Evolutionary conservation across 192 early-diverging fungal genomes (phyloP).

Genomic region (Coemansia sp.): DNA sequence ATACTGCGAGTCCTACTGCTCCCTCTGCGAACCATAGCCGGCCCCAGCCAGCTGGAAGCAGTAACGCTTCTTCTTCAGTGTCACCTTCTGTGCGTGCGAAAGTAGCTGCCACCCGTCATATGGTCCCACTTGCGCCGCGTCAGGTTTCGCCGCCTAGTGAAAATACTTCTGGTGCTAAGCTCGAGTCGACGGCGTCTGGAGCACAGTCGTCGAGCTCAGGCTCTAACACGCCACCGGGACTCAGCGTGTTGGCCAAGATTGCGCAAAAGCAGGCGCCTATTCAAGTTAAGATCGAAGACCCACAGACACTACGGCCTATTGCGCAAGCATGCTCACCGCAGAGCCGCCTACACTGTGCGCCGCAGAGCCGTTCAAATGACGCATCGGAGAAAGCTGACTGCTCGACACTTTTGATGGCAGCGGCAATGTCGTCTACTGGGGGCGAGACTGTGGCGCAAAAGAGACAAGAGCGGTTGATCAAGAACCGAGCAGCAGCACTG

Average conservation of each 20-base stretch:
- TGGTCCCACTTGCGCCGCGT: constrained; percentile 29
- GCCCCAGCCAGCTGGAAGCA: constrained; percentile 3
- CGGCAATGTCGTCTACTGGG: not conserved
- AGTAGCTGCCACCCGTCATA: not conserved
- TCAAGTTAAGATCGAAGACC: constrained; percentile 16
- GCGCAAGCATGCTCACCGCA: constrained; percentile 30
- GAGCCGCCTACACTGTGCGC: not conserved
- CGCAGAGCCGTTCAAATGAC: not conserved
- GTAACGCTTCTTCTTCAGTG: not conserved
- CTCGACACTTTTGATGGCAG: constrained; percentile 1
- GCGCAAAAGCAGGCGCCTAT: constrained; percentile 48
- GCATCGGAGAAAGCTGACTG: not conserved
- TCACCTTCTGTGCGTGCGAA: not conserved
- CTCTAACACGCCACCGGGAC: constrained; percentile 37
- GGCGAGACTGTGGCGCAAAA: constrained; percentile 61
- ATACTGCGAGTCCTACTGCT: constrained; percentile 14
- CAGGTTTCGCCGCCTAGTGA: constrained; percentile 12
- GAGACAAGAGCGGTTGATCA: constrained; percentile 86
- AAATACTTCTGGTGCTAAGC: not conserved
- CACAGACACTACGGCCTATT: constrained; percentile 19
- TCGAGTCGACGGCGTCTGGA: not conserved
- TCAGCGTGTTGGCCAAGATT: constrained; percentile 47
- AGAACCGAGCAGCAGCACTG: constrained; percentile 89
- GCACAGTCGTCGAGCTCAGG: constrained; percentile 21
- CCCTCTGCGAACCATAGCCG: constrained; percentile 14